Conservation (phyloP, 257 asterid genomes). For the Schizonepeta tenuifolia region DNA sequence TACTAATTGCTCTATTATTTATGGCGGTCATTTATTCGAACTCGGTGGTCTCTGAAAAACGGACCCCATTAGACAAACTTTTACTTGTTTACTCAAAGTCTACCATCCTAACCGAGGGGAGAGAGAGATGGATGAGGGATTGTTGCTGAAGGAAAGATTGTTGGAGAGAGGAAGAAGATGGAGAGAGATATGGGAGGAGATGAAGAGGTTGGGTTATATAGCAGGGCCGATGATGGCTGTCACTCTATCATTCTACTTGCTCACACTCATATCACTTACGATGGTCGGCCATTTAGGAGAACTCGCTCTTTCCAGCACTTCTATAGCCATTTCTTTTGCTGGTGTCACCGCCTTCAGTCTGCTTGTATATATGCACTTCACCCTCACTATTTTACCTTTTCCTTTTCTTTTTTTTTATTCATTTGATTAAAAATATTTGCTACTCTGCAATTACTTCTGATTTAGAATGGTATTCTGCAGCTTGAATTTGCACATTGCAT, state of each 20-base stretch:
- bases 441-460: no score
- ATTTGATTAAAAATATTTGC: no score
- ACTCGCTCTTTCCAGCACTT: constrained; percentile 77
- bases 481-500: no score
- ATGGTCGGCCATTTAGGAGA: constrained; percentile 88
- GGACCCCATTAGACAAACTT: background rate
- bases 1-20: background rate
- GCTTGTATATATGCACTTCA: constrained; percentile 52
- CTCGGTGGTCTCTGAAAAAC: background rate
- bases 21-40: background rate
- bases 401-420: background rate
- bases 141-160: constrained; percentile 42
- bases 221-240: constrained; percentile 87
- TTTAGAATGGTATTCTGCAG: no score
- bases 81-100: background rate
- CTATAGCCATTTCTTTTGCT: constrained; percentile 76
- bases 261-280: constrained; percentile 58
- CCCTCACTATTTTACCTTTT: background rate
- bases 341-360: constrained; percentile 78
- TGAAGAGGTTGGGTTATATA: constrained; percentile 62
- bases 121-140: constrained; percentile 60
- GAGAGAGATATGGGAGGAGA: constrained; percentile 49
- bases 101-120: background rate
- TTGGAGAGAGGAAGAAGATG: constrained; percentile 38
- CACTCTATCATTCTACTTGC: constrained; percentile 54